Percentiles rank a stretch among this genome's conserved stretches.
phyloP scores from a whole-genome alignment of 2,329 filamentous ascomycete genomes.

The Beauveria bassiana region DNA sequence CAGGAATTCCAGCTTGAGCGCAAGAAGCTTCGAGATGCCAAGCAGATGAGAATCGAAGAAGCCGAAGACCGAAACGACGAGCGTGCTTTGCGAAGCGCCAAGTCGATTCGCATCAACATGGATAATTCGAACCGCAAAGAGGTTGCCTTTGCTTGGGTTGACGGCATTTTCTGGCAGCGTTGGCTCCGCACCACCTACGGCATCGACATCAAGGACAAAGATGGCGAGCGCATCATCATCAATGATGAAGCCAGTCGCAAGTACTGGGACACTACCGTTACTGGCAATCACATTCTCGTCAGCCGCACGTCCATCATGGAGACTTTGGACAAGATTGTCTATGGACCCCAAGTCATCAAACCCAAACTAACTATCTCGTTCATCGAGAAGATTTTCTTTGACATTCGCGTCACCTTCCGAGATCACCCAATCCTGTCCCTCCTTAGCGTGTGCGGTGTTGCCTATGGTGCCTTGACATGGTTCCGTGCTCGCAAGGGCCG shows the following conservation, averaged over 20 bases:
- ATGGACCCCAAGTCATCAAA: conserved; percentile 61
- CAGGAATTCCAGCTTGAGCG: conserved; percentile 86
- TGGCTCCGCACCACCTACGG: conserved; percentile 96
- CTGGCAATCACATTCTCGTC: conserved; percentile 81
- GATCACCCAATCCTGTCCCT: conserved; percentile 53
- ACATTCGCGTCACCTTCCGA: conserved; percentile 49
- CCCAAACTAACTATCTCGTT: conserved; percentile 70
- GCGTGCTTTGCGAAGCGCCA: conserved; percentile 75
- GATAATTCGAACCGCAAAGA: conserved; percentile 79
- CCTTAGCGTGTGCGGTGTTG: conserved; percentile 49
- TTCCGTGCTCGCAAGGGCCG: conserved; percentile 47
- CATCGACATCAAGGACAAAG: conserved; percentile 72
- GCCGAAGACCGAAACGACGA: conserved; percentile 90
- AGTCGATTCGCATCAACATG: conserved; percentile 87
- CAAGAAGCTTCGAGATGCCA: conserved; percentile 87
- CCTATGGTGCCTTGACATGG: conserved; percentile 45
- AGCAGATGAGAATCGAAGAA: conserved; percentile 92
- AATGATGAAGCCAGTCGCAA: conserved; percentile 81
- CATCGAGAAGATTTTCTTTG: conserved; percentile 64
- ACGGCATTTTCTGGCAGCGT: conserved; percentile 93
- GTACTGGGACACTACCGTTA: conserved; percentile 90
- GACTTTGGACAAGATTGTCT: conserved; percentile 65
- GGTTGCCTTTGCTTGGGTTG: conserved; percentile 94
- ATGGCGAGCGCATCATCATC: conserved; percentile 89
- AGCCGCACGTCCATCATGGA: conserved; percentile 87